These are phyloP conservation scores for Nigrograna mackinnonii DNA, from an alignment of 2,329 filamentous ascomycete genomes.

Conservation along the genomic window DNA sequence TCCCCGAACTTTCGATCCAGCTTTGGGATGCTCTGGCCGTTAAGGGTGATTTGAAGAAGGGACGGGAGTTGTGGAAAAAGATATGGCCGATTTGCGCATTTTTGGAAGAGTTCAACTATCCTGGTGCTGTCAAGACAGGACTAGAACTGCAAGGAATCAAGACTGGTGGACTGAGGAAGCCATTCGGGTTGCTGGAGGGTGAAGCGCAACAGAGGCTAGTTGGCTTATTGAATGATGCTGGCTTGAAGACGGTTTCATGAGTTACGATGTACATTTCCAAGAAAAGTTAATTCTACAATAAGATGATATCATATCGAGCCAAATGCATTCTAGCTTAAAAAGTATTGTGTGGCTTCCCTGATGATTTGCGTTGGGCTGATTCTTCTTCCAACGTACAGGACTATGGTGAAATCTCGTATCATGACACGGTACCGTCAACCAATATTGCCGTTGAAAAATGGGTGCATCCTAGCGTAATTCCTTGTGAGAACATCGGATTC, in stretches of 20 bases:
- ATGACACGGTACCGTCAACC: no score
- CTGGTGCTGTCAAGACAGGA: slow-evolving; percentile 53
- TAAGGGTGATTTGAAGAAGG: slow-evolving; percentile 46
- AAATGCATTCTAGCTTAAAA: no score
- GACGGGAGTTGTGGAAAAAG: slow-evolving; percentile 53
- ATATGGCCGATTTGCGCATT: slow-evolving; percentile 57
- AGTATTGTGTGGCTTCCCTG: no score
- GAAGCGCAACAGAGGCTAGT: slow-evolving; percentile 33
- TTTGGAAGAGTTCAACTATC: slow-evolving; percentile 53
- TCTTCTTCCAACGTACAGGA: no score
- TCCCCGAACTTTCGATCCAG: slow-evolving; percentile 53
- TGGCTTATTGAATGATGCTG: slow-evolving; percentile 42
- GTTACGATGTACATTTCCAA: no score
- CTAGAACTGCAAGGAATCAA: slow-evolving; percentile 51
- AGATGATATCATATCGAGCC: no score
- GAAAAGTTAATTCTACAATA: no score
- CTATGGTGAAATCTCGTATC: no score
- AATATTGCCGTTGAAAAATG: no score
- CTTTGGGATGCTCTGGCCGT: slow-evolving; percentile 54
- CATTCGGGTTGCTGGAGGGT: slow-evolving; percentile 46
- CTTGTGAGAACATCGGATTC: no score
- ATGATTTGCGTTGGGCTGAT: no score
- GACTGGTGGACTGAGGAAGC: slow-evolving; percentile 55
- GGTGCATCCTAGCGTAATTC: no score
- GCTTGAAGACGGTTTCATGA: slow-evolving; percentile 17